phyloP scores from a whole-genome alignment of 1,139 yeast genomes.

The Scheffersomyces insectosa region DNA sequence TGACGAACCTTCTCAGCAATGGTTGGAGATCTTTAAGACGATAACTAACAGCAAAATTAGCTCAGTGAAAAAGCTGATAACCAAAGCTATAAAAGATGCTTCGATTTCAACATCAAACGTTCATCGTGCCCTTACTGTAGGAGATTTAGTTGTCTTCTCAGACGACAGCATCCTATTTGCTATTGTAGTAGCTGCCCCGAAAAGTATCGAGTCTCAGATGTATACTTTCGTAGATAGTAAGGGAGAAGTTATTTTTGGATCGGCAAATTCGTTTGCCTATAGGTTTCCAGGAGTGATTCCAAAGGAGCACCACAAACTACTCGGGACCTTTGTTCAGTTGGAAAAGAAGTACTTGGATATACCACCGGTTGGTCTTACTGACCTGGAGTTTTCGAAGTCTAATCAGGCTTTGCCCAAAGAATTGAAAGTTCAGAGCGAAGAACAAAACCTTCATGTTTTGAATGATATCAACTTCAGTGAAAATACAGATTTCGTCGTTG shows the following conservation, averaged over 20 bases:
- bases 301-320: slow-evolving; percentile 14
- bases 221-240: slow-evolving; percentile 56
- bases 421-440: slow-evolving; percentile 8
- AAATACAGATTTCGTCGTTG: slow-evolving; percentile 30
- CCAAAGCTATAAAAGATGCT: slow-evolving; percentile 21
- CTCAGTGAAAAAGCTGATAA: slow-evolving; percentile 3
- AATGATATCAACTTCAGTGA: not conserved
- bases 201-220: slow-evolving; percentile 22
- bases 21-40: slow-evolving; percentile 16
- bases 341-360: slow-evolving; percentile 35
- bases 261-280: slow-evolving; percentile 44
- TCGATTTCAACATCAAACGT: slow-evolving; percentile 25
- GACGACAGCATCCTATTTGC: slow-evolving; percentile 33
- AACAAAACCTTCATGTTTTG: not conserved
- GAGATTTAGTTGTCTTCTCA: slow-evolving; percentile 40
- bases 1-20: slow-evolving; percentile 19
- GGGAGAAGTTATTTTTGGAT: slow-evolving; percentile 56
- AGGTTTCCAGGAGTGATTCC: slow-evolving; percentile 61
- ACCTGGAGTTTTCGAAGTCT: slow-evolving; percentile 30
- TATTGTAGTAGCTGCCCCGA: slow-evolving; percentile 36
- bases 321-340: slow-evolving; percentile 28
- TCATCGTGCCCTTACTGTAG: slow-evolving; percentile 29
- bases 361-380: slow-evolving; percentile 45
- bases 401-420: slow-evolving; percentile 23
- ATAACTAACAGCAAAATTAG: slow-evolving; percentile 2